phyloP scores from a whole-genome alignment of 2,329 filamentous ascomycete genomes.

The Thelonectria olida region DNA sequence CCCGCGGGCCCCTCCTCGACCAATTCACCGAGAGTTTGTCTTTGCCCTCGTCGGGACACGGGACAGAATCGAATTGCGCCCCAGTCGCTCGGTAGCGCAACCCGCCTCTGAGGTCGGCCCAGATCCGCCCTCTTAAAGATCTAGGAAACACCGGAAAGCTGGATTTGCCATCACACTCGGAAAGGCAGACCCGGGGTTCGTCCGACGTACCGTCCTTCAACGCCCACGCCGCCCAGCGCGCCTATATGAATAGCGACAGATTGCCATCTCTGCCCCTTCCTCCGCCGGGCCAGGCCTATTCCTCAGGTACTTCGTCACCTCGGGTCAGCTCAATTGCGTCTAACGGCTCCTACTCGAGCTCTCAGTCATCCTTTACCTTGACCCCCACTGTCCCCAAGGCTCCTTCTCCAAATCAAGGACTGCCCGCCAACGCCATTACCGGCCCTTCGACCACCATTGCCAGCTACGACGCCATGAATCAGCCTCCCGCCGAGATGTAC shows the following conservation, averaged over 20 bases:
- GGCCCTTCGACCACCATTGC: constrained; percentile 43
- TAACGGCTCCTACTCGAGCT: constrained; percentile 60
- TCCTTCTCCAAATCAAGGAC: constrained; percentile 70
- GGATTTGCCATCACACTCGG: constrained; percentile 89
- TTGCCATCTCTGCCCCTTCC: constrained; percentile 76
- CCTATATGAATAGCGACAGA: constrained; percentile 75
- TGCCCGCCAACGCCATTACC: constrained; percentile 58
- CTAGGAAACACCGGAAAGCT: constrained; percentile 79
- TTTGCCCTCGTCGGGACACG: neutral
- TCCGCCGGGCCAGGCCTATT: constrained; percentile 74
- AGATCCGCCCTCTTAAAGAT: constrained; percentile 15
- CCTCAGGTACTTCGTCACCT: constrained; percentile 78
- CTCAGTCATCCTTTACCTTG: constrained; percentile 64
- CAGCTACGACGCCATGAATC: constrained; percentile 76
- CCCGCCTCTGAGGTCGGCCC: constrained; percentile 11
- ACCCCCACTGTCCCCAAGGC: constrained; percentile 75
- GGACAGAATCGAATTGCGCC: constrained; percentile 2
- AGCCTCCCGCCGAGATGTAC: constrained; percentile 81
- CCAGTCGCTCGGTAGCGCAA: constrained; percentile 14
- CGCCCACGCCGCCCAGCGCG: constrained; percentile 64
- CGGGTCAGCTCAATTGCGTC: constrained; percentile 78
- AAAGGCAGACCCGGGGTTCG: constrained; percentile 82
- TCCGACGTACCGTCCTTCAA: constrained; percentile 77
- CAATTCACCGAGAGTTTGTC: constrained; percentile 1
- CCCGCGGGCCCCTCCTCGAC: neutral